Conservation (phyloP, 768 basidiomycete genomes). For the Suillus alpinus region DNA sequence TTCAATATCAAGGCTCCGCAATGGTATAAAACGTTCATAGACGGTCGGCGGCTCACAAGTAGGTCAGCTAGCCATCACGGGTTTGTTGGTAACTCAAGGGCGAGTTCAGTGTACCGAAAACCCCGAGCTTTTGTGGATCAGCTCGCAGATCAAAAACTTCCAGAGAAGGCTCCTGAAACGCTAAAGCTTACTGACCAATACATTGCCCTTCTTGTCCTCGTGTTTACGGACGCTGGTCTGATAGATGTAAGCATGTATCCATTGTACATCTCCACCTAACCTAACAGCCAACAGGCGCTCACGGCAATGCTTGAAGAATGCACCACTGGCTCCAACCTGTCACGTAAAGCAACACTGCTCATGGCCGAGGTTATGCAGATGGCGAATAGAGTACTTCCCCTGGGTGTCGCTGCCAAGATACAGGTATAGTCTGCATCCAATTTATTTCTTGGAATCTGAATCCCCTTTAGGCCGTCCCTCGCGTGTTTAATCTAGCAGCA, state of each 20-base stretch:
- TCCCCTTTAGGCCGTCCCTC: slow-evolving; percentile 67
- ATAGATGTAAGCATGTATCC: slow-evolving; percentile 61
- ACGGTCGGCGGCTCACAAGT: slow-evolving; percentile 87
- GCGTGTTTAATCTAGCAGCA: slow-evolving; percentile 80
- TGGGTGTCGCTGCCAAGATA: slow-evolving; percentile 76
- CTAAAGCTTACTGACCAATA: slow-evolving; percentile 92
- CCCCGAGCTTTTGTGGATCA: slow-evolving; percentile 36
- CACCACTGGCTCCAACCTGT: slow-evolving; percentile 65
- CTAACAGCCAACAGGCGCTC: slow-evolving; percentile 56
- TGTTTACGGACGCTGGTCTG: slow-evolving; percentile 85
- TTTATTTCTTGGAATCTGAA: slow-evolving; percentile 2
- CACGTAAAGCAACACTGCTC: slow-evolving; percentile 86
- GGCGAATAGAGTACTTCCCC: slow-evolving; percentile 82
- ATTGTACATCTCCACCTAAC: not conserved
- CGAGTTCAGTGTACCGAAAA: slow-evolving; percentile 62
- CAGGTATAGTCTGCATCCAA: slow-evolving; percentile 51
- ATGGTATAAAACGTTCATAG: slow-evolving; percentile 92
- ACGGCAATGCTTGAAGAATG: slow-evolving; percentile 83
- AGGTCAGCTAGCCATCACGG: slow-evolving; percentile 21
- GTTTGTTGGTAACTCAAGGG: not conserved
- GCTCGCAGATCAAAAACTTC: slow-evolving; percentile 33
- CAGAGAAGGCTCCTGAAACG: slow-evolving; percentile 50
- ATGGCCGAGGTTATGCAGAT: slow-evolving; percentile 90
- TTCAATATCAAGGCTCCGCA: slow-evolving; percentile 89
- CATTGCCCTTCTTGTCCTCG: slow-evolving; percentile 76